Evolutionary conservation across 2,329 filamentous ascomycete genomes (phyloP).

Genomic region (Fonsecaea multimorphosa): DNA sequence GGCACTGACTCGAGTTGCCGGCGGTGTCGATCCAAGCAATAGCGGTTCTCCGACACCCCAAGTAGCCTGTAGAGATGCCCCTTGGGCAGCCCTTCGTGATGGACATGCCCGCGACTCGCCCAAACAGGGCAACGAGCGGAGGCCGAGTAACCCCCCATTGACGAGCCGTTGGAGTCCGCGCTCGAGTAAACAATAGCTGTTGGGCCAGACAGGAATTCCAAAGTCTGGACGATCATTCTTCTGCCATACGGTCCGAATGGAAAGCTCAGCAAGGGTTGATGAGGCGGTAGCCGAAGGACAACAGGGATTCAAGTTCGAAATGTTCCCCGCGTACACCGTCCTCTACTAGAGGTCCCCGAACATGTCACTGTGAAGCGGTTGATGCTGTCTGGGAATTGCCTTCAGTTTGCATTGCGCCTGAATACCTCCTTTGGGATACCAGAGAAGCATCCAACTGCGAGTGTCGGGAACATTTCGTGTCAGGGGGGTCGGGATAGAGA

Average conservation of each 20-base stretch:
- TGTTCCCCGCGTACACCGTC: constrained; percentile 8
- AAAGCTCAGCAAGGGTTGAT: background rate
- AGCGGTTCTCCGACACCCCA: background rate
- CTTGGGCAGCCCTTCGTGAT: background rate
- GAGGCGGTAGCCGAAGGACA: background rate
- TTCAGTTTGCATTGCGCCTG: background rate
- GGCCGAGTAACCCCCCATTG: background rate
- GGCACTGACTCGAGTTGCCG: background rate
- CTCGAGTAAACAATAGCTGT: background rate
- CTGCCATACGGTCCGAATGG: background rate
- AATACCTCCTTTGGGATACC: background rate
- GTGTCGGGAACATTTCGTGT: too few relatives aligned
- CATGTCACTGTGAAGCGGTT: background rate
- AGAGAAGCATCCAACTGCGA: background rate
- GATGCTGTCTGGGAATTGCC: background rate
- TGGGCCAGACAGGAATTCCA: background rate
- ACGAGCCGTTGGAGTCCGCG: background rate
- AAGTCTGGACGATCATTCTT: background rate
- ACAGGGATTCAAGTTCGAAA: background rate
- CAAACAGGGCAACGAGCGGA: constrained; percentile 16
- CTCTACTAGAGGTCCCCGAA: background rate
- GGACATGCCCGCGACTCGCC: constrained; percentile 5
- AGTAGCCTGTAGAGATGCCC: background rate
- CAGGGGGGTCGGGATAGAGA: too few relatives aligned
- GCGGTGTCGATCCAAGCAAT: background rate